Evolutionary conservation across 805 yeast genomes (phyloP).

Genomic region (Pichia ethanolica): DNA sequence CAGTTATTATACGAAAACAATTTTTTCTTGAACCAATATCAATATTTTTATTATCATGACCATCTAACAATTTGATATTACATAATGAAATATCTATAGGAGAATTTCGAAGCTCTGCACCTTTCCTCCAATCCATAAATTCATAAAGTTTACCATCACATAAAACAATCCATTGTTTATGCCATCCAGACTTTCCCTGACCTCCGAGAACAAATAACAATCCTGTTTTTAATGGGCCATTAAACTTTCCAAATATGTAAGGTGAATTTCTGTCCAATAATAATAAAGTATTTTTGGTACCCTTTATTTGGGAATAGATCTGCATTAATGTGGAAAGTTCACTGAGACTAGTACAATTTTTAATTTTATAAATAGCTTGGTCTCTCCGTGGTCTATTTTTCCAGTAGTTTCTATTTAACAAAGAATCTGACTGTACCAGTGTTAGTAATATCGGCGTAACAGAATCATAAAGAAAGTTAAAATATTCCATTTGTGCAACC

Average conservation of each 20-base stretch:
- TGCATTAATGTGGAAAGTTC: slow-evolving; percentile 34
- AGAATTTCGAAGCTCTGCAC: slow-evolving; percentile 49
- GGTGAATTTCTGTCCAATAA: slow-evolving; percentile 4
- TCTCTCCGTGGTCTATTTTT: slow-evolving; percentile 15
- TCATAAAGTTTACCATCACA: slow-evolving; percentile 62
- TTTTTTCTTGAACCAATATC: slow-evolving; percentile 37
- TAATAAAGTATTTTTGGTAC: not conserved
- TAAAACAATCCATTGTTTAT: slow-evolving; percentile 79
- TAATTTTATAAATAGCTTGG: slow-evolving; percentile 14
- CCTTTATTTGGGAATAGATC: slow-evolving; percentile 17
- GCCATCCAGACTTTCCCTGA: slow-evolving; percentile 68
- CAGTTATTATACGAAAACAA: slow-evolving; percentile 74
- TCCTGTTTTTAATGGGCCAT: slow-evolving; percentile 30
- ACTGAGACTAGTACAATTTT: slow-evolving; percentile 14
- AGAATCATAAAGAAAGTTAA: slow-evolving; percentile 23
- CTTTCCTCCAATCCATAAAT: slow-evolving; percentile 74
- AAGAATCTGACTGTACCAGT: slow-evolving; percentile 5
- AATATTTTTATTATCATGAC: slow-evolving; percentile 31
- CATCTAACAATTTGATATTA: slow-evolving; percentile 42
- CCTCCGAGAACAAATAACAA: slow-evolving; percentile 53
- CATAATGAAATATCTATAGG: slow-evolving; percentile 71
- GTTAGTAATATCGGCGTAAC: slow-evolving; percentile 14
- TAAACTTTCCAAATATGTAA: not conserved
- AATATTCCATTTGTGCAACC: slow-evolving; percentile 26
- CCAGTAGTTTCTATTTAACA: slow-evolving; percentile 1